Evolutionary conservation across 345 rosid genomes (phyloP).

Genomic region (Triadica sebifera): DNA sequence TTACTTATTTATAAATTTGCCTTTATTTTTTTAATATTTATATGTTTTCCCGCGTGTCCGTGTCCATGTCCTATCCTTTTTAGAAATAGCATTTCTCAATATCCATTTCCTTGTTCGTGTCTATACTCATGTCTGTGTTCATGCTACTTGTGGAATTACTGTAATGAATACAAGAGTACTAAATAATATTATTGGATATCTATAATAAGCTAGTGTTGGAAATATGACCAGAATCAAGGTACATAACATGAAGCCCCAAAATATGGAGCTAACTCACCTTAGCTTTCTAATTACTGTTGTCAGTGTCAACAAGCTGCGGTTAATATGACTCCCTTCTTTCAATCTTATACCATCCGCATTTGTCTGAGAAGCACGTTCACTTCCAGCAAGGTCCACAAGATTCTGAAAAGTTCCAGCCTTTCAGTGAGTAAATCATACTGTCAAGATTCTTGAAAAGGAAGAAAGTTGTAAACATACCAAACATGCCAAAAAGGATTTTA

Average conservation of each 20-base stretch:
- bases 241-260: not conserved
- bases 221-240: slow-evolving; percentile 1
- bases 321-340: slow-evolving; percentile 95
- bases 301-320: slow-evolving; percentile 90
- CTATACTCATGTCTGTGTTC: too few species aligned
- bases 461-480: slow-evolving; percentile 52
- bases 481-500: slow-evolving; percentile 82
- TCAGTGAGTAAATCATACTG: slow-evolving; percentile 7
- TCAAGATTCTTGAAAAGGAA: slow-evolving; percentile 13
- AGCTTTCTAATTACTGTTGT: slow-evolving; percentile 93
- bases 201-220: not conserved
- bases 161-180: not conserved
- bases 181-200: not conserved
- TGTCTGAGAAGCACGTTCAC: slow-evolving; percentile 90
- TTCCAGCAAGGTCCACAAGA: slow-evolving; percentile 98
- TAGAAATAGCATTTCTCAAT: too few species aligned
- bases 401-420: slow-evolving; percentile 49
- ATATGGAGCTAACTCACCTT: slow-evolving; percentile 50
- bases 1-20: too few species aligned
- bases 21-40: too few species aligned
- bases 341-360: slow-evolving; percentile 74
- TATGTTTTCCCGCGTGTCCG: too few species aligned
- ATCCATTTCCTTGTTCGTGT: too few species aligned
- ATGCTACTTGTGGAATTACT: too few species aligned
- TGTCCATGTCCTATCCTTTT: too few species aligned